Conservation (phyloP, 345 rosid genomes). For the Corymbia maculata region DNA sequence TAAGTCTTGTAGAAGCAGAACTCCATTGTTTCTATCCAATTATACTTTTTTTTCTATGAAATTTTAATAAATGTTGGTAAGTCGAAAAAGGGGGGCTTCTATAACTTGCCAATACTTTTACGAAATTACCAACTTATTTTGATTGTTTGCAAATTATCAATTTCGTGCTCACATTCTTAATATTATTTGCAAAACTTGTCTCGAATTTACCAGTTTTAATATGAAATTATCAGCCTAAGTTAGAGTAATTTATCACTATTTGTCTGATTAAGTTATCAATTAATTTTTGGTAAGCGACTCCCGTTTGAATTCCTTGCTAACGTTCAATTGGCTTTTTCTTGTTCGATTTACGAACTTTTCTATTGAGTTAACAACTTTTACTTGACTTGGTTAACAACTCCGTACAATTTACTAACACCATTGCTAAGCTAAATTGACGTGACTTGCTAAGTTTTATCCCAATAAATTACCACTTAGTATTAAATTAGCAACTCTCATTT, state of each 20-base stretch:
- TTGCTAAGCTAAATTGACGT: not conserved
- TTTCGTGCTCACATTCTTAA: fast-evolving
- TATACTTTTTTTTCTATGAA: not conserved
- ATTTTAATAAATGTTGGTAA: not conserved
- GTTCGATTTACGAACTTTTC: not conserved
- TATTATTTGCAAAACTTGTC: not conserved
- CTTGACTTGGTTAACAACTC: not conserved
- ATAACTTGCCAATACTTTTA: not conserved
- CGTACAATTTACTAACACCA: not conserved
- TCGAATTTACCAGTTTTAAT: not conserved
- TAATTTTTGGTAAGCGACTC: not conserved
- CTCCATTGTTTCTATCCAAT: not conserved
- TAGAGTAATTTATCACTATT: not conserved
- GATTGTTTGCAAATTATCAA: not conserved
- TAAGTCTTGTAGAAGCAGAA: not conserved
- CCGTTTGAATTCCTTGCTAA: not conserved
- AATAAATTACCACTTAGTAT: not conserved
- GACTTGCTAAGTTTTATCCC: not conserved
- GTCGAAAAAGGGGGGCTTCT: not conserved
- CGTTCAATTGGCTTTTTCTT: not conserved
- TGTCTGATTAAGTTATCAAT: not conserved
- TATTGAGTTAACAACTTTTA: not conserved
- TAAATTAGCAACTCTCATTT: not conserved
- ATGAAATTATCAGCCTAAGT: not conserved
- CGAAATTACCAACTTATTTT: not conserved